These are phyloP conservation scores for Cryptococcus amylolentus DNA, from an alignment of 1,284 basidiomycete genomes.

Conservation along the genomic window DNA sequence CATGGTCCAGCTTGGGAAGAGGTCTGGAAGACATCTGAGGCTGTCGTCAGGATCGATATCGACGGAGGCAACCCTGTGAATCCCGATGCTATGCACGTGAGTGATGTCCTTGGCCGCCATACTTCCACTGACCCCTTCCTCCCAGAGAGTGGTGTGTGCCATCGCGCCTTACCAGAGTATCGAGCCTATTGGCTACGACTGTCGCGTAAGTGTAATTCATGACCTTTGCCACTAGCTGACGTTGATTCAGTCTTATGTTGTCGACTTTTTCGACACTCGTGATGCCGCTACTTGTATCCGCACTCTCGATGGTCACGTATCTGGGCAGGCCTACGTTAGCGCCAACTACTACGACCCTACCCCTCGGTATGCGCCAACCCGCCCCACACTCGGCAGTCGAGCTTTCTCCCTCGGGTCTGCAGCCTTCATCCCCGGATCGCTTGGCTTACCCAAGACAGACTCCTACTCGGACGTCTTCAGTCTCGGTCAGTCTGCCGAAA, in stretches of 20 bases:
- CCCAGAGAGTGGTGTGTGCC: constrained; percentile 15
- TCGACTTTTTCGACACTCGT: constrained; percentile 41
- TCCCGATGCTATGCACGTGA: constrained; percentile 14
- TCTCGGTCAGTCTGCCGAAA: background rate
- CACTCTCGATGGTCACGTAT: constrained; percentile 18
- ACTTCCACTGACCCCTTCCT: background rate
- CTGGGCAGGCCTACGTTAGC: constrained; percentile 15
- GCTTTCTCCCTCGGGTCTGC: constrained; percentile 22
- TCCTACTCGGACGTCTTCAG: constrained; percentile 13
- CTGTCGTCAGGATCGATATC: constrained; percentile 18
- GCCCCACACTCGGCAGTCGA: background rate
- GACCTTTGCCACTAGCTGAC: background rate
- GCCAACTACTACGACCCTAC: constrained; percentile 4
- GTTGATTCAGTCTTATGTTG: constrained; percentile 27
- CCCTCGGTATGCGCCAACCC: background rate
- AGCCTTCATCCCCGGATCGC: constrained; percentile 13
- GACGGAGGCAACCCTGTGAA: constrained; percentile 13
- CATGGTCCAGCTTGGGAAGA: constrained; percentile 15
- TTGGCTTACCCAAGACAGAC: background rate
- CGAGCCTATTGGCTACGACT: constrained; percentile 15
- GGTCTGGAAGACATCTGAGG: constrained; percentile 20
- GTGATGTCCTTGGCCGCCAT: background rate
- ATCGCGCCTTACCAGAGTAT: constrained; percentile 26
- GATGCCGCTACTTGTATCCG: constrained; percentile 24
- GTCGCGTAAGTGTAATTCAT: constrained; percentile 16